Conservation (phyloP, 2,329 filamentous ascomycete genomes). For the Nectriaceae sp. region DNA sequence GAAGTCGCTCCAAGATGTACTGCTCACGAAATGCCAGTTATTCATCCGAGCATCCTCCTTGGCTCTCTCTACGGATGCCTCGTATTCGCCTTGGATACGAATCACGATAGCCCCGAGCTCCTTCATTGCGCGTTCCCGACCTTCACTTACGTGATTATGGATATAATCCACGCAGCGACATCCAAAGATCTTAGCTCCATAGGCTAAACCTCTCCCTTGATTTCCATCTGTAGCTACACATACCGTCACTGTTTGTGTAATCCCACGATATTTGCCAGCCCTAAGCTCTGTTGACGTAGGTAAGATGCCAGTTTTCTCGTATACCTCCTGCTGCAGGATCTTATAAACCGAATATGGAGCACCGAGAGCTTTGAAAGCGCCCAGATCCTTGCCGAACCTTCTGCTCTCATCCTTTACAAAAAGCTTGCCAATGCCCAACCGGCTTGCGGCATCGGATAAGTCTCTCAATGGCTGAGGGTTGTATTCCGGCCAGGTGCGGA, state of each 20-base stretch:
- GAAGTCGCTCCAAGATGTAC: constrained; percentile 14
- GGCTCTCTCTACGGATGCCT: constrained; percentile 9
- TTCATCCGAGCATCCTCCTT: constrained; percentile 16
- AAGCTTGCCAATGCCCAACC: constrained; percentile 6
- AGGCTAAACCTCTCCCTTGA: too few relatives aligned
- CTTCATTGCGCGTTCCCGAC: too few relatives aligned
- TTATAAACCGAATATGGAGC: constrained; percentile 16
- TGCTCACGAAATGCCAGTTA: constrained; percentile 16
- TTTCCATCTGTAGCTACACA: too few relatives aligned
- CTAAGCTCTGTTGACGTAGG: constrained; percentile 11
- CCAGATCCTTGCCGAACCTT: constrained; percentile 9
- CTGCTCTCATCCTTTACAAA: constrained; percentile 16
- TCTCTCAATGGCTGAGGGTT: constrained; percentile 8
- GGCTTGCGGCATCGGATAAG: constrained; percentile 4
- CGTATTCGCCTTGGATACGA: constrained; percentile 14
- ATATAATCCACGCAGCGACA: too few relatives aligned
- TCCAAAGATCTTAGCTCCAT: too few relatives aligned
- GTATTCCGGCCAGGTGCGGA: constrained; percentile 16
- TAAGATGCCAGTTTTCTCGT: background rate
- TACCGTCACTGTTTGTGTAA: too few relatives aligned
- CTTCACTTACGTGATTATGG: too few relatives aligned
- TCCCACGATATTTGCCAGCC: constrained; percentile 7
- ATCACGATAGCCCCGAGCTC: too few relatives aligned
- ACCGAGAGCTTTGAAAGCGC: constrained; percentile 17
- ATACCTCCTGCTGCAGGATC: constrained; percentile 11